Evolutionary conservation across 2,329 filamentous ascomycete species (phyloP).

Genomic region (Emericellopsis atlantica): DNA sequence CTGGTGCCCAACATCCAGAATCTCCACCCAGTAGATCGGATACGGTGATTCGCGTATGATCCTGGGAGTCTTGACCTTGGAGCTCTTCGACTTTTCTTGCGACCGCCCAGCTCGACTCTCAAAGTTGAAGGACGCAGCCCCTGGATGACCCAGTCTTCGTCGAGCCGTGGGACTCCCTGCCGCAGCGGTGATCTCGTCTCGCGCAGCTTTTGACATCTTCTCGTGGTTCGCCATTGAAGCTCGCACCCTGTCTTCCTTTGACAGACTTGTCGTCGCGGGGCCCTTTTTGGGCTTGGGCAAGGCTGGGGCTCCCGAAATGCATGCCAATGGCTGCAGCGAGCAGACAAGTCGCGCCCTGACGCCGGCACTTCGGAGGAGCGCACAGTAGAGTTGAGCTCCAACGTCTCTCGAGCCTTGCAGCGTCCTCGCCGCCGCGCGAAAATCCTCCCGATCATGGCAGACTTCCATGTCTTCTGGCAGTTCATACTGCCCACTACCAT

Average conservation of each 20-base stretch:
- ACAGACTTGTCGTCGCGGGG: conserved; percentile 14
- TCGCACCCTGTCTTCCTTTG: conserved; percentile 21
- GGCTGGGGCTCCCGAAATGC: conserved; percentile 39
- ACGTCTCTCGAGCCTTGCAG: conserved; percentile 77
- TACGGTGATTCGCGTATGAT: conserved; percentile 57
- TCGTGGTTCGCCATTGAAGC: conserved; percentile 28
- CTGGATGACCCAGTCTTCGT: conserved; percentile 38
- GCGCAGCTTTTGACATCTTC: conserved; percentile 13
- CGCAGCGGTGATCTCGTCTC: conserved; percentile 2
- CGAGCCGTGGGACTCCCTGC: conserved; percentile 21
- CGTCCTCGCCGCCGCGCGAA: conserved; percentile 53
- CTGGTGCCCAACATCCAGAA: conserved; percentile 72
- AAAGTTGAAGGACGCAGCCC: conserved; percentile 38
- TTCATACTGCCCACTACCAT: conserved; percentile 27
- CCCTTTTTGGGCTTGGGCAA: conserved; percentile 26
- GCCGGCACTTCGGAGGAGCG: conserved; percentile 69
- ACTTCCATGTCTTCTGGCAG: conserved; percentile 53
- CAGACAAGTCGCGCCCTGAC: conserved; percentile 76
- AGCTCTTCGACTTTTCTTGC: background rate
- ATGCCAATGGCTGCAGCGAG: conserved; percentile 74
- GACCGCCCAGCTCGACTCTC: conserved; percentile 25
- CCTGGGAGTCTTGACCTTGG: conserved; percentile 19
- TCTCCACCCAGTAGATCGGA: conserved; percentile 91
- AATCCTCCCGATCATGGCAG: conserved; percentile 59
- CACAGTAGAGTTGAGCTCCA: conserved; percentile 83